Base-by-base conservation (phyloP, 176 grass and related monocot species). In the Aegilops umbellulata region DNA sequence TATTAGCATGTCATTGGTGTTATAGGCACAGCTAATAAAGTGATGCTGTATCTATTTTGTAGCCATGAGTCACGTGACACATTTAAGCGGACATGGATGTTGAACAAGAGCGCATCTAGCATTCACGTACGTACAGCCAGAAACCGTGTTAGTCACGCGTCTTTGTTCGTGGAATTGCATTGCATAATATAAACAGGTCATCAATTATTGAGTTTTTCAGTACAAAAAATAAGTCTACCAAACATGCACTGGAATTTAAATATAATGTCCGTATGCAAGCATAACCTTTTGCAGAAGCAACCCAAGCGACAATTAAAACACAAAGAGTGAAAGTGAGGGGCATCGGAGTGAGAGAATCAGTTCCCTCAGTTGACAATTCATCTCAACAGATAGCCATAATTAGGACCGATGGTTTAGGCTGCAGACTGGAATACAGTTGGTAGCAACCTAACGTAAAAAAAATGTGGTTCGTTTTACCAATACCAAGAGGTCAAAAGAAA, bases 201-300 rank as follows among this genome's bases (percentile, higher is more conserved):
- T 70, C 10, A 5, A 46, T 61, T 34, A 46, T 70, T 44, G 51
- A 27, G 1, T 76, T 30, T 80, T 25, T 20, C 8, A 10, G 38
- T 27, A 32, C 3, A 84, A 75, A 35, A 24, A n/a, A 31, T 23
- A 76, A 65, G 82, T 41, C 71, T 46, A 69, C 24, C 25, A 83
- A 77, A 53, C 11, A 60, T 57, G 64, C 35, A 46, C 16, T 42
- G 53, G 4, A 82, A 67, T 65, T 38, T 39, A 65, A 15, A 26
- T 72, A 58, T 42, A 58, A 63, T 75, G 26, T 23, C 11, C 46
- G 51, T 20, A 75, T 23, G 31, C 19, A 62, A 69, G 14, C 8
- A 34, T 79, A 72, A 23, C 19, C 27, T 34, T 89, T 68, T 65
- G 29, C 39, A 66, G 29, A 75, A 66, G 73, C 72, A 77, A 26